Base-by-base conservation (phyloP, 2,329 filamentous ascomycete species). In the Aspergillus piperis region DNA sequence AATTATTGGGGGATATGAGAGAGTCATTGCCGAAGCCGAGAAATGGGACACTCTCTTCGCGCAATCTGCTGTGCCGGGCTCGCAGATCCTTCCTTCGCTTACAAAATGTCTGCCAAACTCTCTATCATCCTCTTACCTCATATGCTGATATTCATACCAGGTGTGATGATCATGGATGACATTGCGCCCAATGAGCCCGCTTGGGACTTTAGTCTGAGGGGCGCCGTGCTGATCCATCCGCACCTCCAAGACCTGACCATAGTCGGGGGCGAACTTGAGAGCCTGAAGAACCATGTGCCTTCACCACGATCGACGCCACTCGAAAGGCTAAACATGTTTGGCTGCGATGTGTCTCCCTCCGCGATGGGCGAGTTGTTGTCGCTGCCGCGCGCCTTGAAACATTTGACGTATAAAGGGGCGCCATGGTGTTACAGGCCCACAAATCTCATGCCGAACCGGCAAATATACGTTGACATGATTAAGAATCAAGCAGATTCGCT, bases 81-180 rank as follows among this genome's bases (percentile, higher is more conserved):
- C 52, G 17, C 15, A 21, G 3, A 17, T 59, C 19, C 52, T 59
- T 27, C 44, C 52, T 13, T 51, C 41, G 8, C 42, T 59, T 11
- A 42, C 32, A 21, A 51, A 44, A 42, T 59, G 58, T 59, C 21
- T 21, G 58, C 47, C n/a, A 15, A 13, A 6, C 13, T 27, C 21
- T 42, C n/a, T 47, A 3, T 4, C 8, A 17, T 25, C 8, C 0
- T 36, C 32, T 36, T 13, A 36, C 32, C 11, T 36, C 32, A 36
- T 13, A 13, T 13, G 19, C 51, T 59, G n/a, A 50, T 25, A 6
- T n/a, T n/a, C n/a, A n/a, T n/a, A n/a, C 4, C 25, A 59, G 58
- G 58, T 38, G 21, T 42, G 8, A 23, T 59, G 17, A 50, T 44
- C n/a, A 55, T 56, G 58, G 39, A 56, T 27, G 58, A 51, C 11